These are phyloP conservation scores for Wickerhamomyces alni DNA, from an alignment of 805 yeast species.

Conservation along the genomic window DNA sequence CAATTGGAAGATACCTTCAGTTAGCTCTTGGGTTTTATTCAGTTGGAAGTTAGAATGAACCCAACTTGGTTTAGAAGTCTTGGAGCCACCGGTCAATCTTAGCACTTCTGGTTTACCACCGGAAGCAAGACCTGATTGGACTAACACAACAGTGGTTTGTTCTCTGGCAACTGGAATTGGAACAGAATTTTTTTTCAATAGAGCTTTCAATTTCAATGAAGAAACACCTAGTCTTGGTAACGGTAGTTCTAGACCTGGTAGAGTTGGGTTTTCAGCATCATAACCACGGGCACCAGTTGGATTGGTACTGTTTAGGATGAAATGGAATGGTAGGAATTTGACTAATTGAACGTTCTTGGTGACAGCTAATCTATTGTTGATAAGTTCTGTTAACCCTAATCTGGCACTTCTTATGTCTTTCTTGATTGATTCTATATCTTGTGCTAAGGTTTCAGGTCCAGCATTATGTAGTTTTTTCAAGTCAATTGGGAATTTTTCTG, in stretches of 20 bases:
- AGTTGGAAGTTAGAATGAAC: slow-evolving; percentile 75
- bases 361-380: slow-evolving; percentile 73
- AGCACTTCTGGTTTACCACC: slow-evolving; percentile 50
- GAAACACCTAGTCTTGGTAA: slow-evolving; percentile 70
- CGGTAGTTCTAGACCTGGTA: slow-evolving; percentile 73
- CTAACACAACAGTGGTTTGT: slow-evolving; percentile 64
- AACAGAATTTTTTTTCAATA: slow-evolving; percentile 46
- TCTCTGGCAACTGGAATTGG: slow-evolving; percentile 69
- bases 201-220: slow-evolving; percentile 57
- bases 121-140: slow-evolving; percentile 34
- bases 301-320: slow-evolving; percentile 55
- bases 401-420: slow-evolving; percentile 55
- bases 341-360: slow-evolving; percentile 68
- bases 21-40: slow-evolving; percentile 34
- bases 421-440: slow-evolving; percentile 36
- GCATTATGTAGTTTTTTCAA: slow-evolving; percentile 26
- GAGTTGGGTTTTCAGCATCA: slow-evolving; percentile 57
- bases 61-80: slow-evolving; percentile 74
- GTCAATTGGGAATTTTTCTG: slow-evolving; percentile 55
- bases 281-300: slow-evolving; percentile 63
- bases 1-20: slow-evolving; percentile 46
- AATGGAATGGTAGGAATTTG: slow-evolving; percentile 65
- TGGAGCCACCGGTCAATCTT: slow-evolving; percentile 76
- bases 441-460: slow-evolving; percentile 24
- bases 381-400: slow-evolving; percentile 74